A percentile compares a stretch with the other conserved stretches of the same genome.
phyloP scores from a whole-genome alignment of 495 filamentous ascomycete species.

The Penicillium crystallinum region DNA sequence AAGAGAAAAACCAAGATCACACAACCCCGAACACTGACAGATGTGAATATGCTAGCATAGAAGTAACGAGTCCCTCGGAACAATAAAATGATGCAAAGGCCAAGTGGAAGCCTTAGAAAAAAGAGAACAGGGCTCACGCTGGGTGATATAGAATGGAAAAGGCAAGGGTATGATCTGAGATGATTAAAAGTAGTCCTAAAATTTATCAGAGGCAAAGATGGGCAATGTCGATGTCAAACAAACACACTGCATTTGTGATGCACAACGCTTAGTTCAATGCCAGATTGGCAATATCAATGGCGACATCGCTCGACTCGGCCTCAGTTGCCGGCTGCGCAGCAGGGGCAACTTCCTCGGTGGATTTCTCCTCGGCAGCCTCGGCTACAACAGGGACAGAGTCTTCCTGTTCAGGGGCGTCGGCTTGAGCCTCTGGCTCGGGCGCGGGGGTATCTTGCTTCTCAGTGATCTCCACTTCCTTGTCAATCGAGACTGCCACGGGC shows the following conservation, averaged over 20 bases:
- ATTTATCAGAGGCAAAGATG: neutral
- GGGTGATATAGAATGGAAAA: neutral
- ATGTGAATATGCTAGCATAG: slow-evolving; percentile 7
- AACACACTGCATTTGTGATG: neutral
- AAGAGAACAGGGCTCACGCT: neutral
- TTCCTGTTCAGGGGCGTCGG: slow-evolving; percentile 3
- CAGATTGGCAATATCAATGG: slow-evolving; percentile 29
- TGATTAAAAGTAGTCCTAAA: neutral
- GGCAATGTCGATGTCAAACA: neutral
- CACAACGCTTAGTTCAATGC: slow-evolving; percentile 18
- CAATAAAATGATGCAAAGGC: neutral
- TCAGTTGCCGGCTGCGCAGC: slow-evolving; percentile 5
- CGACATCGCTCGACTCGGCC: slow-evolving; percentile 18
- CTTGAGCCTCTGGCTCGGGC: neutral
- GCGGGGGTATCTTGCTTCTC: neutral
- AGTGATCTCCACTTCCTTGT: neutral
- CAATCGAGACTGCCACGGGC: neutral
- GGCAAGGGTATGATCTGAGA: neutral
- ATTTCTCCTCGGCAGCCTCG: slow-evolving; percentile 4
- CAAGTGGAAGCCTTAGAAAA: neutral
- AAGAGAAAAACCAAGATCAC: slow-evolving; percentile 3
- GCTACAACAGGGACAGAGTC: neutral
- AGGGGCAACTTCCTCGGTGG: slow-evolving; percentile 5
- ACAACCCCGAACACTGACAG: neutral
- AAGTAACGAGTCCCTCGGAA: neutral